Conservation (phyloP, 352 stramenopile species). For the Phytopythium kandeliae region DNA sequence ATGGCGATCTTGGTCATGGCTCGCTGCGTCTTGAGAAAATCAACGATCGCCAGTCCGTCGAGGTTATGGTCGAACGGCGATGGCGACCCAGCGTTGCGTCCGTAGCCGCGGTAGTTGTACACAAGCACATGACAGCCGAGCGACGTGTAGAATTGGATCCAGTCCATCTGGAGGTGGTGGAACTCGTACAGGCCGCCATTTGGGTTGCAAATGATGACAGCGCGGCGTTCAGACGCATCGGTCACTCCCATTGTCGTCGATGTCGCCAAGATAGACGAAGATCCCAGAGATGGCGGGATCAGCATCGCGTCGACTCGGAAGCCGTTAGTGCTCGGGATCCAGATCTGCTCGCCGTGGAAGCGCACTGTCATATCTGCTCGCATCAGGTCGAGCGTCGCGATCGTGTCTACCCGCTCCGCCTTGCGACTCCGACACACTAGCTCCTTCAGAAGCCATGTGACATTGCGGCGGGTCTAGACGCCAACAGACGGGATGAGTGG, state of each 20-base stretch:
- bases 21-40: constrained; percentile 55
- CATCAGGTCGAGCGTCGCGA: constrained; percentile 77
- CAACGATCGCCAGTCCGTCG: constrained; percentile 67
- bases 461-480: constrained; percentile 15
- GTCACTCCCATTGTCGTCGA: too few species aligned
- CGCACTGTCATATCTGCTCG: constrained; percentile 68
- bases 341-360: constrained; percentile 79
- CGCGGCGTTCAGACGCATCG: constrained; percentile 32
- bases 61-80: constrained; percentile 57
- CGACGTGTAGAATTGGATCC: constrained; percentile 82
- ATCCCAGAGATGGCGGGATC: constrained; percentile 20
- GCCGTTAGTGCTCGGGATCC: constrained; percentile 52
- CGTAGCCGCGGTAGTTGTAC: constrained; percentile 87
- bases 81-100: constrained; percentile 54
- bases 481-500: not conserved
- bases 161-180: constrained; percentile 87
- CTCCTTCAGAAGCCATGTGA: constrained; percentile 51
- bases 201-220: constrained; percentile 79
- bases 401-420: constrained; percentile 36
- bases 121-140: constrained; percentile 74
- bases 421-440: constrained; percentile 31
- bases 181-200: constrained; percentile 86
- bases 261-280: not conserved
- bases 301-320: constrained; percentile 82
- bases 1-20: constrained; percentile 55